Conservation (phyloP, 345 rosid species). For the Melaleuca quinquenervia region DNA sequence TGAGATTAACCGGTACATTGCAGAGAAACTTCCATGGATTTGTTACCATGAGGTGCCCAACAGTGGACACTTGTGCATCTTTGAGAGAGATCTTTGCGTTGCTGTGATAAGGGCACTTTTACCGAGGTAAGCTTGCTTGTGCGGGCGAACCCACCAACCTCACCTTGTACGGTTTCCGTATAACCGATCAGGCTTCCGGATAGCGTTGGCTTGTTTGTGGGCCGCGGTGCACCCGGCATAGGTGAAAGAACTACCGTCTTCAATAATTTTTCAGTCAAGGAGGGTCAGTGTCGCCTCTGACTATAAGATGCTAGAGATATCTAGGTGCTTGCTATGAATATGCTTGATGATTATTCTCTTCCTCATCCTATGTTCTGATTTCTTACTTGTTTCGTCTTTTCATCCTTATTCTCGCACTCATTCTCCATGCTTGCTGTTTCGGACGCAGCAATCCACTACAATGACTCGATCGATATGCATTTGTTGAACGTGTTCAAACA, state of each 20-base stretch:
- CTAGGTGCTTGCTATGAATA: background rate
- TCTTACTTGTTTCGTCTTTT: background rate
- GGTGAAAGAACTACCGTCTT: background rate
- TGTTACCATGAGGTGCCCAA: constrained; percentile 56
- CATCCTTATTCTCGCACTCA: background rate
- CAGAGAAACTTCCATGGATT: constrained; percentile 65
- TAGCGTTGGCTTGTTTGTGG: background rate
- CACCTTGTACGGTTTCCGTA: background rate
- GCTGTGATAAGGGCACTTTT: constrained; percentile 41
- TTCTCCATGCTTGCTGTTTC: background rate
- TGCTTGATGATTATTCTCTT: background rate
- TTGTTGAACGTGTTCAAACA: background rate
- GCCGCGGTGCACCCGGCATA: background rate
- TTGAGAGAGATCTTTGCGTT: constrained; percentile 32
- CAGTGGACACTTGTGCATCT: constrained; percentile 47
- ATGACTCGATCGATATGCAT: background rate
- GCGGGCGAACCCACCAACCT: background rate
- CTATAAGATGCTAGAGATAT: background rate
- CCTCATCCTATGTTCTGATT: background rate
- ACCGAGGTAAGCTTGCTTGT: constrained; percentile 7
- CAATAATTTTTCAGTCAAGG: background rate
- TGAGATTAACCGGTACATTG: constrained; percentile 31
- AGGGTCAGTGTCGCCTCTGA: background rate
- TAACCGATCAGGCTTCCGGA: background rate
- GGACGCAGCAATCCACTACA: background rate